Evolutionary conservation across 176 grass and related monocot genomes (phyloP).

Genomic region (Eleusine coracana): DNA sequence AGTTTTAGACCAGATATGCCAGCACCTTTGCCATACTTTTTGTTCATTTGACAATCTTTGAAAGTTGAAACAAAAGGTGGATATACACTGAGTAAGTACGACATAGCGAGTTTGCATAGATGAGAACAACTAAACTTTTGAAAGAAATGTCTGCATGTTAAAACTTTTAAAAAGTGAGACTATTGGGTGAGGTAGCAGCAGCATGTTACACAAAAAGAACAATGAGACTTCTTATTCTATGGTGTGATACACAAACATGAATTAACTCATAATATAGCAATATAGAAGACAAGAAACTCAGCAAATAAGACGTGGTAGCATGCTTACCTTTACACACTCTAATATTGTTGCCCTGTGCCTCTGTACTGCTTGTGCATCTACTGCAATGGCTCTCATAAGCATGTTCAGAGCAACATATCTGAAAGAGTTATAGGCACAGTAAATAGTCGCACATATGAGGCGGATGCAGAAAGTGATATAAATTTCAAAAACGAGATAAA

Average conservation of each 20-base stretch:
- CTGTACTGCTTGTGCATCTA: constrained; percentile 93
- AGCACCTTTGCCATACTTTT: background rate
- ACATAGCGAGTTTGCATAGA: background rate
- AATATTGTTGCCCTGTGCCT: constrained; percentile 93
- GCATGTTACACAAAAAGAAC: background rate
- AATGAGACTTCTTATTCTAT: background rate
- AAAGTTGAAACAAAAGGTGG: constrained; percentile 7
- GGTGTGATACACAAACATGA: background rate
- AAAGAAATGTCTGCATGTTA: background rate
- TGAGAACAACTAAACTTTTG: constrained; percentile 6
- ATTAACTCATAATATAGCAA: background rate
- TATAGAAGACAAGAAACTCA: constrained; percentile 2
- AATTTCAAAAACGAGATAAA: constrained; percentile 1
- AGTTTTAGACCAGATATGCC: constrained; percentile 19
- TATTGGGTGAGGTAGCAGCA: background rate
- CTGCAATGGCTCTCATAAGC: constrained; percentile 85
- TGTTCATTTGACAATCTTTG: background rate
- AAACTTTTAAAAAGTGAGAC: background rate
- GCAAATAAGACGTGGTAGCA: background rate
- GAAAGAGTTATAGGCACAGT: constrained; percentile 32
- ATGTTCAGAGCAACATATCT: constrained; percentile 99
- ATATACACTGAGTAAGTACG: background rate
- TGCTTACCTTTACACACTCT: constrained; percentile 93
- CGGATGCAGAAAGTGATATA: constrained; percentile 27
- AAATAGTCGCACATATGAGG: background rate